Conservation (phyloP, 1,139 yeast species). For the Saccharomyces uvarum region DNA sequence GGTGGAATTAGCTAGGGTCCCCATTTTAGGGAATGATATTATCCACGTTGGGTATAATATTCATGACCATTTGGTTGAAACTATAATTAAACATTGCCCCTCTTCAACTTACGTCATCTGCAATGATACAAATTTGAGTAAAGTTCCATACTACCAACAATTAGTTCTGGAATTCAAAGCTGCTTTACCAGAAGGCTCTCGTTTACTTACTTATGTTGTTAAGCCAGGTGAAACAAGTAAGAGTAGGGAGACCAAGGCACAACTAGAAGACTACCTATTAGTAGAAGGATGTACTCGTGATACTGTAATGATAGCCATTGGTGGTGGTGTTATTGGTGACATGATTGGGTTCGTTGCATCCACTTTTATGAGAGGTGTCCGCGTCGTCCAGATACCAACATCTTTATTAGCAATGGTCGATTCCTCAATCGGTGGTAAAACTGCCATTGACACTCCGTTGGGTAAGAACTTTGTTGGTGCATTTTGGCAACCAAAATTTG, state of each 20-base stretch:
- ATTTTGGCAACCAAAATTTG: conserved; percentile 91
- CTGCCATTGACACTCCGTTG: conserved; percentile 95
- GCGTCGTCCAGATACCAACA: conserved; percentile 91
- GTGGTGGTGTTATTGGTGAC: conserved; percentile 98
- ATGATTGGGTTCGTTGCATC: conserved; percentile 99
- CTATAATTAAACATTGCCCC: conserved; percentile 52
- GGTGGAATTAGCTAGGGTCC: conserved; percentile 40
- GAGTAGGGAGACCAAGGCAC: conserved; percentile 81
- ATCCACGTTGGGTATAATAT: conserved; percentile 89
- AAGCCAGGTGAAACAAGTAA: conserved; percentile 94
- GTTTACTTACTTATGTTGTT: conserved; percentile 66
- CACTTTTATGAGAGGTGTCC: conserved; percentile 96
- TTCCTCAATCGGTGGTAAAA: conserved; percentile 96
- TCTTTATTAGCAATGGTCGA: conserved; percentile 95
- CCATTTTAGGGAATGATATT: conserved; percentile 72
- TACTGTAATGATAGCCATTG: conserved; percentile 88
- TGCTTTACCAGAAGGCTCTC: conserved; percentile 41
- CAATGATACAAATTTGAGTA: conserved; percentile 75
- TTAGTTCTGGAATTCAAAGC: conserved; percentile 35
- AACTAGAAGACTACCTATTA: conserved; percentile 84
- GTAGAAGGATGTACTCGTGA: conserved; percentile 91
- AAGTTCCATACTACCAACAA: conserved; percentile 50
- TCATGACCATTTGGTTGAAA: conserved; percentile 65
- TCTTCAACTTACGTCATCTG: conserved; percentile 90
- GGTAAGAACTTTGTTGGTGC: conserved; percentile 97